phyloP scores from a whole-genome alignment of 345 rosid genomes.

The Salix exigua region DNA sequence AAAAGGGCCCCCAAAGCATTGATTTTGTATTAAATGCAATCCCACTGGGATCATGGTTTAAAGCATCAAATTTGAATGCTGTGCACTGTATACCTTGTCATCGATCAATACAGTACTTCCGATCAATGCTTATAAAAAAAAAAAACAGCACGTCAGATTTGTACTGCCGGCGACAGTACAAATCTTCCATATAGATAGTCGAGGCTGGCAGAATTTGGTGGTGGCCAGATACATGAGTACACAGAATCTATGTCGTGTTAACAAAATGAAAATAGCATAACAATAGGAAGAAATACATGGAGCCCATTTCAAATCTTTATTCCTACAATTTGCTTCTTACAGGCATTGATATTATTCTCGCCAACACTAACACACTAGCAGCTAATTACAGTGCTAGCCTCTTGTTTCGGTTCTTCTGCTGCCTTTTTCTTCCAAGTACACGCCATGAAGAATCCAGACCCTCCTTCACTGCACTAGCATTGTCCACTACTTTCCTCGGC shows the following conservation, averaged over 20 bases:
- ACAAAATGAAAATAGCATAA: background rate
- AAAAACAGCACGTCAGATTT: background rate
- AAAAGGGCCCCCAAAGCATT: background rate
- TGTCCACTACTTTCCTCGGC: constrained; percentile 16
- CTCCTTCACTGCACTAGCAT: background rate
- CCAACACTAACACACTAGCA: constrained; percentile 10
- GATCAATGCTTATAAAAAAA: background rate
- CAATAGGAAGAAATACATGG: background rate
- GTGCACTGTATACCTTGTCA: background rate
- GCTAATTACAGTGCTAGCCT: background rate
- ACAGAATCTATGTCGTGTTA: constrained; percentile 3
- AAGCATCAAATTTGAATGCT: background rate
- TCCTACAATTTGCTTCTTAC: constrained; percentile 3
- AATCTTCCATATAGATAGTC: background rate
- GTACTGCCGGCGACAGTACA: background rate
- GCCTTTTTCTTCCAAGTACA: constrained; percentile 6
- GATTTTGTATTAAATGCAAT: background rate
- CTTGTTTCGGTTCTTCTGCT: constrained; percentile 8
- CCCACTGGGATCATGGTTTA: background rate
- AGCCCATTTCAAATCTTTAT: constrained; percentile 14
- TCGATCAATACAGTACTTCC: background rate
- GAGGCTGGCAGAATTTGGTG: background rate
- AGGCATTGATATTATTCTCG: background rate
- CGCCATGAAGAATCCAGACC: background rate
- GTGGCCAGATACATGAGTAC: constrained; percentile 2